Base-by-base conservation (phyloP, 2,329 filamentous ascomycete genomes). In the Clonostachys rosea region DNA sequence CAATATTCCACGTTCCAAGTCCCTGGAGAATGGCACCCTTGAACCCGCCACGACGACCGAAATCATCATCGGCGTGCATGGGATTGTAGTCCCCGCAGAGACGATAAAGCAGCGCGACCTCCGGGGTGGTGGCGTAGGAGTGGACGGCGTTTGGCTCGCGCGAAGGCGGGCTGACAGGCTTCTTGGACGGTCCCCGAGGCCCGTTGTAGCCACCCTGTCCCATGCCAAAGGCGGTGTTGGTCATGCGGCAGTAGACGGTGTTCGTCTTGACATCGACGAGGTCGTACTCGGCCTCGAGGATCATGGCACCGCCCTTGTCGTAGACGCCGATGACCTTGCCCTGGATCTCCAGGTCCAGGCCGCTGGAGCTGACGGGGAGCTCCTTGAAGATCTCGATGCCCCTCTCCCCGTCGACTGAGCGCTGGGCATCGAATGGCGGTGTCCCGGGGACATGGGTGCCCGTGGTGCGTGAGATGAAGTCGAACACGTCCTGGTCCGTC, bases 81-180 rank as follows among this genome's bases (percentile, higher is more conserved):
- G 73, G 72, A 50, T 75, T 75, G 54, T 74, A 75, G 49, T 75
- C 73, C 1, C 73, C 72, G 50, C 70, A 73, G 10, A 76, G 56
- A 3, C 70, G 58, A 45, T 74, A 74, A 1, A 74, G 56, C 3
- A 73, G 55, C 1, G 68, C 65, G 5, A 57, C 57, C 52, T 73
- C 69, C 1, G 59, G 58, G 0, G 60, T 67, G 0, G 71, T 73
- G 49, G 66, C 54, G 30, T 66, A 64, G 6, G 56, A 59, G 45
- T 68, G 56, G 11, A 66, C 56, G 3, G 63, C 65, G 47, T 74
- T 67, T 2, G 71, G 68, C 1, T 52, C 45, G 13, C 64, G 61
- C 17, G 61, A 53, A 3, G 68, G 67, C 1, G 65, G 59, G 44
- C 50, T 54, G 18, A 61, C 54, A 6, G 51, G 47, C 5, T 59